phyloP scores from a whole-genome alignment of 768 basidiomycete species.

The Amanita phalloides region DNA sequence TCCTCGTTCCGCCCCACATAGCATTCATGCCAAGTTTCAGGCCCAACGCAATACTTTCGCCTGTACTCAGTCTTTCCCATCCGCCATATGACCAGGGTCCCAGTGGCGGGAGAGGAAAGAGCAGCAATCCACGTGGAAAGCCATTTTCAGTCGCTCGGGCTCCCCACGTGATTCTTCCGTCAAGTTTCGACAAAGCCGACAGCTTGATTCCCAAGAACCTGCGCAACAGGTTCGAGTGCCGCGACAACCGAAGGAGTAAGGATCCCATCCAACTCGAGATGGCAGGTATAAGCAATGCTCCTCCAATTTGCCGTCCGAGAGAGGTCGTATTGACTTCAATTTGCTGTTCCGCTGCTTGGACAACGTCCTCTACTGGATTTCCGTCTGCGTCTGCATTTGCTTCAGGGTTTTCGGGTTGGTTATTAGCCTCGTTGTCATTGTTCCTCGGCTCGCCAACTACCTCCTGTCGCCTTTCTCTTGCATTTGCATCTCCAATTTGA shows the following conservation, averaged over 20 bases:
- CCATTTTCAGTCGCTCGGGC: background rate
- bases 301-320: constrained; percentile 56
- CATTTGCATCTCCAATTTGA: background rate
- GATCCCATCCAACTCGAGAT: constrained; percentile 59
- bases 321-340: constrained; percentile 48
- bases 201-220: constrained; percentile 24
- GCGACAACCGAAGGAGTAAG: constrained; percentile 44
- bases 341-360: constrained; percentile 44
- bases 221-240: constrained; percentile 26
- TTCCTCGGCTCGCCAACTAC: constrained; percentile 6
- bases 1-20: constrained; percentile 43
- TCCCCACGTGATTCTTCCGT: constrained; percentile 7
- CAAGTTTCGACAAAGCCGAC: constrained; percentile 9
- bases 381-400: constrained; percentile 13
- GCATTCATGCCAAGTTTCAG: constrained; percentile 31
- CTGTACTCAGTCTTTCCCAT: constrained; percentile 13
- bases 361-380: constrained; percentile 30
- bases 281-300: constrained; percentile 57
- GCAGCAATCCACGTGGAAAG: background rate
- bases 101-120: constrained; percentile 12
- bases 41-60: constrained; percentile 18
- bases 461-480: background rate
- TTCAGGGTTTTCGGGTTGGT: background rate
- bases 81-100: constrained; percentile 6
- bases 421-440: constrained; percentile 12